These are phyloP conservation scores for Boletus patriciae DNA, from an alignment of 768 basidiomycete genomes.

Conservation along the genomic window DNA sequence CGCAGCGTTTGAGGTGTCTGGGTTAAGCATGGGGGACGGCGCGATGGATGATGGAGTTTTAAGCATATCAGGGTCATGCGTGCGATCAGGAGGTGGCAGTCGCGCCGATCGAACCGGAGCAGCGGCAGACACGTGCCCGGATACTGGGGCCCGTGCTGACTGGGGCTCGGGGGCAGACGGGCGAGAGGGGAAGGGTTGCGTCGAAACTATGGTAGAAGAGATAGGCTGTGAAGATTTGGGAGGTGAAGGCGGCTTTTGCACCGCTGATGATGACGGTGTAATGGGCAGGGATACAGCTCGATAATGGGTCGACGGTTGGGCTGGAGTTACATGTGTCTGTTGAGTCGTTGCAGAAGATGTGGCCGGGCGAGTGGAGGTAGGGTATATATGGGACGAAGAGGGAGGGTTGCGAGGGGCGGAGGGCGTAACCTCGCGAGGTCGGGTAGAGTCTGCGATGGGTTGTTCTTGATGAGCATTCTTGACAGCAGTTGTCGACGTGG, in stretches of 20 bases:
- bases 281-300: conserved; percentile 40
- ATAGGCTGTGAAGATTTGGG: conserved; percentile 32
- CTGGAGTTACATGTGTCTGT: conserved; percentile 23
- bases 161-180: conserved; percentile 19
- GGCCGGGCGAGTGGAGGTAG: conserved; percentile 23
- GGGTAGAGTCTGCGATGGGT: conserved; percentile 19
- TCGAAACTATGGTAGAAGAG: conserved; percentile 22
- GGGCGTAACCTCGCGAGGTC: conserved; percentile 22
- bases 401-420: conserved; percentile 19
- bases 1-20: conserved; percentile 19
- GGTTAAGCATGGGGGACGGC: conserved; percentile 45
- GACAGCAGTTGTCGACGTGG: conserved; percentile 10
- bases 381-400: conserved; percentile 24
- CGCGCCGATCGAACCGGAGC: conserved; percentile 29
- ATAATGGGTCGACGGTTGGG: conserved; percentile 31
- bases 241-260: conserved; percentile 29
- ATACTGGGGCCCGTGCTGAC: conserved; percentile 26
- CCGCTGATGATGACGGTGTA: conserved; percentile 15
- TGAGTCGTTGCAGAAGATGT: conserved; percentile 19
- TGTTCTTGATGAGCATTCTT: conserved; percentile 26
- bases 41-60: conserved; percentile 67
- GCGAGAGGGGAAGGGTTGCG: conserved; percentile 32
- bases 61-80: conserved; percentile 52
- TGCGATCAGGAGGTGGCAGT: conserved; percentile 30
- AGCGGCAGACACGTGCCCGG: conserved; percentile 34